These are phyloP conservation scores for Zygosaccharomyces sapae DNA, from an alignment of 1,139 yeast genomes.

Conservation along the genomic window DNA sequence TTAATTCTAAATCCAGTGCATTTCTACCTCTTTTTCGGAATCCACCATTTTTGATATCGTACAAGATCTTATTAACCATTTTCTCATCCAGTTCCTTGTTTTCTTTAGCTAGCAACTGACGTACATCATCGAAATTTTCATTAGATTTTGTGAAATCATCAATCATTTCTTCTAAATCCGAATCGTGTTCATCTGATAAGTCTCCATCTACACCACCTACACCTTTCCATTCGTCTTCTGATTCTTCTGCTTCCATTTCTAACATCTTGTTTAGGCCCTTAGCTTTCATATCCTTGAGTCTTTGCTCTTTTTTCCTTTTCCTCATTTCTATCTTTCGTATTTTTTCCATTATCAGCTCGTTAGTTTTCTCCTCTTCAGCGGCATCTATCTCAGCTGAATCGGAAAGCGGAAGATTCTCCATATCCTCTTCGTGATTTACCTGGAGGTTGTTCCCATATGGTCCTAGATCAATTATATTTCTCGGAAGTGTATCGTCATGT, in stretches of 20 bases:
- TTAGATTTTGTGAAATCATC: conserved; percentile 65
- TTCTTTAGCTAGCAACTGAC: conserved; percentile 60
- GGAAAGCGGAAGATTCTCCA: conserved; percentile 14
- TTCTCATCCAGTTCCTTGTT: conserved; percentile 66
- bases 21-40: conserved; percentile 61
- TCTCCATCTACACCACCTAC: conserved; percentile 82
- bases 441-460: conserved; percentile 36
- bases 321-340: conserved; percentile 29
- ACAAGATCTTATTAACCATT: conserved; percentile 68
- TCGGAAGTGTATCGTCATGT: conserved; percentile 10
- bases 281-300: conserved; percentile 38
- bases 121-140: conserved; percentile 56
- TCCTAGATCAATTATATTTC: conserved; percentile 34
- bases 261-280: conserved; percentile 36
- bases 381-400: conserved; percentile 4
- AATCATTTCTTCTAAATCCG: conserved; percentile 77
- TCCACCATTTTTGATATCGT: conserved; percentile 79
- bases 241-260: conserved; percentile 79
- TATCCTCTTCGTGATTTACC: conserved; percentile 14
- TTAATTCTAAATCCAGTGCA: conserved; percentile 62
- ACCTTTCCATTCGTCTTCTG: conserved; percentile 95
- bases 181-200: conserved; percentile 57
- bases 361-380: conserved; percentile 14
- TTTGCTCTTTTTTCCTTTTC: conserved; percentile 42
- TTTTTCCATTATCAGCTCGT: conserved; percentile 7